Percentiles rank a stretch among this genome's conserved stretches.
These are phyloP conservation scores for Desmodesmus armatus DNA, from an alignment of 139 green algal genomes.

Conservation along the genomic window DNA sequence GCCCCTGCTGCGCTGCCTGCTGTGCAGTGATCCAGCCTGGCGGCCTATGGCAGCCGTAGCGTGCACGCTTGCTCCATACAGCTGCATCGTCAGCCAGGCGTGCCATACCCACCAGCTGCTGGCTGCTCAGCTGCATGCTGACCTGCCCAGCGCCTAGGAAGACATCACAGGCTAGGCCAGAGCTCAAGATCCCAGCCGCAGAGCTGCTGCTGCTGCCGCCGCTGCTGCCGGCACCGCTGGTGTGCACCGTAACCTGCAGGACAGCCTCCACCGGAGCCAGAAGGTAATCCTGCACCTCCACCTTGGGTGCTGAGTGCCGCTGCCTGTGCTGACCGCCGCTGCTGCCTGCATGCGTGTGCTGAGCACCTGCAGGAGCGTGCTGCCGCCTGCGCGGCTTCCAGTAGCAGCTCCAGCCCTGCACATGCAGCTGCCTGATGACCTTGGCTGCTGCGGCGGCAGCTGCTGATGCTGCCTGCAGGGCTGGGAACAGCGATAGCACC, in stretches of 20 bases:
- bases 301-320: neutral
- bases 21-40: conserved; percentile 57
- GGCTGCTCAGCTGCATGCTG: conserved; percentile 53
- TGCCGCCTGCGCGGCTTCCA: conserved; percentile 39
- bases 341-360: neutral
- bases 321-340: neutral
- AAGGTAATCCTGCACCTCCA: conserved; percentile 39
- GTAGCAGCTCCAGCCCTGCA: conserved; percentile 51
- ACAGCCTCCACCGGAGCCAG: conserved; percentile 42
- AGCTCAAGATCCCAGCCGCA: neutral
- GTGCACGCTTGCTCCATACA: conserved; percentile 57
- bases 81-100: conserved; percentile 58
- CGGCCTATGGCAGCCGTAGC: conserved; percentile 65
- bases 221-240: conserved; percentile 4
- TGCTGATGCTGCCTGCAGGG: neutral
- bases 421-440: conserved; percentile 38
- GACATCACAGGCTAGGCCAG: conserved; percentile 49
- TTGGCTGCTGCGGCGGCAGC: neutral
- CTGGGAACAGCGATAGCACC: conserved; percentile 16
- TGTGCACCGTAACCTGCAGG: conserved; percentile 42
- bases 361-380: neutral
- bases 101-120: conserved; percentile 48
- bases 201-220: conserved; percentile 24
- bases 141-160: conserved; percentile 47
- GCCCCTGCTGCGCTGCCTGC: conserved; percentile 20